These are phyloP conservation scores for Alternaria sp. DNA, from an alignment of 2,329 filamentous ascomycete genomes.

Conservation along the genomic window DNA sequence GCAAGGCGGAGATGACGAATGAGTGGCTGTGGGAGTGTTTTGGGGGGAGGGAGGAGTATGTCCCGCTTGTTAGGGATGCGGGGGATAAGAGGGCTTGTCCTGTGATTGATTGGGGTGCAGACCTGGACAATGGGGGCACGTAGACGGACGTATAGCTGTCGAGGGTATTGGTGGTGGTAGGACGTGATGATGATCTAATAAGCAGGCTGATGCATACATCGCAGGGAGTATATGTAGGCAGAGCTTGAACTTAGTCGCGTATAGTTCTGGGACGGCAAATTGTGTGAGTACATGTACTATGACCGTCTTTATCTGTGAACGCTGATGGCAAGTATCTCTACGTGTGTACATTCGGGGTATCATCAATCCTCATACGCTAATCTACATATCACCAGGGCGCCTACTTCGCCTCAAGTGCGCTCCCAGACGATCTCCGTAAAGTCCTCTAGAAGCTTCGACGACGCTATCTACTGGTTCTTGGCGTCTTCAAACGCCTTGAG, in stretches of 20 bases:
- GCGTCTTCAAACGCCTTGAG: background rate
- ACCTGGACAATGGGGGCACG: background rate
- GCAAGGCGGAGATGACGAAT: background rate
- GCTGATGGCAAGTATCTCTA: too few species aligned
- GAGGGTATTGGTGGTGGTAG: too few species aligned
- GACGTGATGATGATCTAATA: too few species aligned
- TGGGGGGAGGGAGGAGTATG: background rate
- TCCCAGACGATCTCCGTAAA: background rate
- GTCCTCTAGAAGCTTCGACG: background rate
- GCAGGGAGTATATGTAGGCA: too few species aligned
- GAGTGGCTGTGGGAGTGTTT: conserved; percentile 6
- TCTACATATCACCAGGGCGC: background rate
- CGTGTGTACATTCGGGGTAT: background rate
- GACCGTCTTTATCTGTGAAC: too few species aligned
- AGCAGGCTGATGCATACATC: too few species aligned
- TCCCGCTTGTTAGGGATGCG: background rate
- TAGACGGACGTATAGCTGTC: too few species aligned
- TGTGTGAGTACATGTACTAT: too few species aligned
- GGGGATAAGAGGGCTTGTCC: background rate
- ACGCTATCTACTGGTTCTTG: background rate
- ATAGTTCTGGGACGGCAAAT: too few species aligned
- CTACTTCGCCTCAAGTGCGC: background rate
- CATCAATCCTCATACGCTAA: background rate
- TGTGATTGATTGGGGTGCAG: background rate
- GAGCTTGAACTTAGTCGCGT: too few species aligned